Evolutionary conservation across 148 eudicot species (phyloP), one percentile per base, ranked within the genome.

Genomic region (Amaranthus cruentus): DNA sequence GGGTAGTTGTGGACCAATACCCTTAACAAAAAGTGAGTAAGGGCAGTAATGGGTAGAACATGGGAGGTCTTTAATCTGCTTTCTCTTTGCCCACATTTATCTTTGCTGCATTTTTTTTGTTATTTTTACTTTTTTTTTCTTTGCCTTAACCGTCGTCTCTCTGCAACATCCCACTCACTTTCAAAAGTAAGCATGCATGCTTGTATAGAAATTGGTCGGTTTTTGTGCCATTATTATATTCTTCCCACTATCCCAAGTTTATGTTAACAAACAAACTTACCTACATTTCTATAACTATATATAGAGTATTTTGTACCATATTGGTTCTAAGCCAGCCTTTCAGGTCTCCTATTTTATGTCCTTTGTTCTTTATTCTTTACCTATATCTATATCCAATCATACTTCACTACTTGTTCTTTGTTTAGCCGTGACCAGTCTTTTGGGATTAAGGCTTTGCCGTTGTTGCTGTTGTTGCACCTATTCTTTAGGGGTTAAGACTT

Each of bases 101-200:
- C 59, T 38, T 14, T 59, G 13, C 52, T 58, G 62, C 42, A 14
- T 55, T 55, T 49, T 52, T 65, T 28, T 66, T 13, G 51, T 13
- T 4, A 9, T 12, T 5, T 12, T 21, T 13, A 6, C 4, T 12
- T 12, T 48, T 50, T 48, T 60, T 72, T 61, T 38, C 43, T 71
- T 43, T 44, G 46, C 68, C 68, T 74, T 57, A 70, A 77, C 70
- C 78, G 66, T 75, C 62, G 62, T 62, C 71, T 62, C 71, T 62
- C 78, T 79, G 75, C 73, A 71, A 12, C 78, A 63, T 75, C 82
- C 69, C 82, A 75, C 82, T 79, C 72, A 75, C 72, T 62, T 72
- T 79, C 75, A 75, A 79, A 79, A 79, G 78, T 38, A 75, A 60
- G 78, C 82, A 79, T 70, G 78, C 78, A 79, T 70, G 78, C 78